A percentile compares a stretch with the other conserved stretches of the same genome.
Conservation (phyloP, 768 basidiomycete species). For the Psilocybe subaeruginosa region DNA sequence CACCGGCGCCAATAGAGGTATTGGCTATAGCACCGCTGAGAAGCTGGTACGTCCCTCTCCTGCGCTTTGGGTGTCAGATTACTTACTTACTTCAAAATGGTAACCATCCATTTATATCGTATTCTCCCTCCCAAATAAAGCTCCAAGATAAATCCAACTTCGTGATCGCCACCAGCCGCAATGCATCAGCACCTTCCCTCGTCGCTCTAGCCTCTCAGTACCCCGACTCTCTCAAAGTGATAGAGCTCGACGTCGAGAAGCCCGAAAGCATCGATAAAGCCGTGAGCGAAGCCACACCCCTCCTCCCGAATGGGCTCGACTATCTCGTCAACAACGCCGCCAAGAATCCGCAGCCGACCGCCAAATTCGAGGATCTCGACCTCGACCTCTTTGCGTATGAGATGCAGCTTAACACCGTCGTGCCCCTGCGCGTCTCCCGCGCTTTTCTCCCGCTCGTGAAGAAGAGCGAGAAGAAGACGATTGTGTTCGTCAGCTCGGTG, state of each 20-base stretch:
- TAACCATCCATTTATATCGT: background rate
- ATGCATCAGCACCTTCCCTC: constrained; percentile 10
- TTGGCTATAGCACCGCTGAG: constrained; percentile 21
- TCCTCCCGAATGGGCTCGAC: constrained; percentile 27
- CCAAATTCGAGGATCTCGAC: constrained; percentile 24
- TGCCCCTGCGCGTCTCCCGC: constrained; percentile 20
- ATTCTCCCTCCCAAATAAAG: constrained; percentile 9
- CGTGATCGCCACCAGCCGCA: constrained; percentile 26
- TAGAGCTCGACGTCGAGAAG: constrained; percentile 23
- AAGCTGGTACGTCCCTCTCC: constrained; percentile 13
- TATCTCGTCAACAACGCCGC: constrained; percentile 26
- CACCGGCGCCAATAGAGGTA: constrained; percentile 27
- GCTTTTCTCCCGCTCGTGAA: constrained; percentile 25
- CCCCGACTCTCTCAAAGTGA: constrained; percentile 16
- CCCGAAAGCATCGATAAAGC: constrained; percentile 19
- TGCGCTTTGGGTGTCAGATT: too few relatives aligned
- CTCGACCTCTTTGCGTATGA: constrained; percentile 21
- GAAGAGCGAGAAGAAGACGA: constrained; percentile 24
- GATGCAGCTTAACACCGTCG: constrained; percentile 22
- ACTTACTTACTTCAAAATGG: background rate
- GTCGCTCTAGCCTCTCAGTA: constrained; percentile 15
- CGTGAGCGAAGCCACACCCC: constrained; percentile 11
- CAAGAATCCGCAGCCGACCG: constrained; percentile 17
- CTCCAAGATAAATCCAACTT: constrained; percentile 24
- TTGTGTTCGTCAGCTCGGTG: constrained; percentile 24